phyloP scores from a whole-genome alignment of 2,329 filamentous ascomycete genomes.

The Penicillium decumbens region DNA sequence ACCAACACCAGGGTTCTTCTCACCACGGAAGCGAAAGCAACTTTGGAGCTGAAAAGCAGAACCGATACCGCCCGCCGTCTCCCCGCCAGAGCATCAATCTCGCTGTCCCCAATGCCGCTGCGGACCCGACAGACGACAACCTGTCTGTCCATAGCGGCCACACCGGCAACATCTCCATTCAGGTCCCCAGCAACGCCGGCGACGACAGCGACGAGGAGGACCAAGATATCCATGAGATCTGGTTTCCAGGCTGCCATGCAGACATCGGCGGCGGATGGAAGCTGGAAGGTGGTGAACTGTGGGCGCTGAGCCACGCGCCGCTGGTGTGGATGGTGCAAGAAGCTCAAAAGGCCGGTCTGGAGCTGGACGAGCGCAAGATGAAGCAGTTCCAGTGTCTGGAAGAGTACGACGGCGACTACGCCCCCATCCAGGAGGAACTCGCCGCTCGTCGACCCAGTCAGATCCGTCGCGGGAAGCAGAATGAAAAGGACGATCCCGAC shows the following conservation, averaged over 20 bases:
- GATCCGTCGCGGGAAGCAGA: conserved; percentile 3
- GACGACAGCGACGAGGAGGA: conserved; percentile 32
- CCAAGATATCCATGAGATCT: conserved; percentile 72
- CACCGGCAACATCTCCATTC: conserved; percentile 27
- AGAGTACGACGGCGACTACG: conserved; percentile 36
- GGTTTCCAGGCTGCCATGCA: conserved; percentile 71
- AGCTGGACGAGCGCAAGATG: conserved; percentile 66
- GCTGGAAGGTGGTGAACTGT: conserved; percentile 50
- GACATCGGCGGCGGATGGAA: conserved; percentile 77
- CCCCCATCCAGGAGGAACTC: conserved; percentile 30
- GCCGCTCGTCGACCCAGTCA: conserved; percentile 13
- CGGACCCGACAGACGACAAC: conserved; percentile 29
- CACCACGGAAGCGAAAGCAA: conserved; percentile 15
- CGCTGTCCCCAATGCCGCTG: conserved; percentile 26
- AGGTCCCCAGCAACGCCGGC: conserved; percentile 21
- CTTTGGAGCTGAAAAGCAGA: conserved; percentile 2
- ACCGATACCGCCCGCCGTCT: conserved; percentile 30
- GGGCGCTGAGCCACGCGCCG: conserved; percentile 62
- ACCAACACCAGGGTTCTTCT: conserved; percentile 15
- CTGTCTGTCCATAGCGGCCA: conserved; percentile 29
- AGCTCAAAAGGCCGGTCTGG: conserved; percentile 60
- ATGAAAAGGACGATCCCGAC: conserved; percentile 12
- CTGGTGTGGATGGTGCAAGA: conserved; percentile 67
- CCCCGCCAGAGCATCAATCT: conserved; percentile 20
- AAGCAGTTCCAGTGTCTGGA: conserved; percentile 61